Base-by-base conservation (phyloP, 2,329 filamentous ascomycete species). In the Zymoseptoria ardabiliae region DNA sequence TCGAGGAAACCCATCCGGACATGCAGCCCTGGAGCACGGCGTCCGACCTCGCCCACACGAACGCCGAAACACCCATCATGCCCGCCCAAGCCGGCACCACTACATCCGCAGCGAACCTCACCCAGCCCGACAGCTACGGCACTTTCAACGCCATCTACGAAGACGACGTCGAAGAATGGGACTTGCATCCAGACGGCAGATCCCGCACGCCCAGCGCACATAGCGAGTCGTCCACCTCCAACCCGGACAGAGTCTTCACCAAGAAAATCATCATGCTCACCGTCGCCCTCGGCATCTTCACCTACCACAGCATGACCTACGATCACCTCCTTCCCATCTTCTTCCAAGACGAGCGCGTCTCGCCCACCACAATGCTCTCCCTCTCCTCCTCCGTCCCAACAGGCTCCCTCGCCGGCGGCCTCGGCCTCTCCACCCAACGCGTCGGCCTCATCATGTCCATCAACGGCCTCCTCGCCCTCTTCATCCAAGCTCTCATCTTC, bases 271-370 rank as follows among this genome's bases (percentile, higher is more conserved):
- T 89, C 65, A 86, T 89, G 73, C 83, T 96, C 56, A 85, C 94
- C 48, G 70, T 91, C n/a, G 88, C 92, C 1, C 77, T 97, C 53
- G 90, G 88, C 51, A 90, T 97, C 63, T 96, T 96, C 76, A 94
- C 91, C 4, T 96, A 96, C 72, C 92, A 97, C 75, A 91, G 88
- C 45, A 97, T 97, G 91, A 91, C 89, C 0, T 97, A 90, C 74
- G 93, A 97, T 70, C 90, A 96, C 71, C 82, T 97, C 0, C 80
- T 96, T 57, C 92, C 92, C 7, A 96, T 97, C 61, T 97, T 96
- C 75, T 85, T 96, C 55, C 91, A 97, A 72, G 91, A 96, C 68
- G 81, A 85, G 49, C 82, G 83, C 28, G 76, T 75, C 62, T 71
- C 74, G 23, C 70, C 77, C 52, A 73, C 77, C 50, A 66, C 63